These are phyloP conservation scores for Candida sithepensis DNA, from an alignment of 805 yeast genomes.

Conservation along the genomic window DNA sequence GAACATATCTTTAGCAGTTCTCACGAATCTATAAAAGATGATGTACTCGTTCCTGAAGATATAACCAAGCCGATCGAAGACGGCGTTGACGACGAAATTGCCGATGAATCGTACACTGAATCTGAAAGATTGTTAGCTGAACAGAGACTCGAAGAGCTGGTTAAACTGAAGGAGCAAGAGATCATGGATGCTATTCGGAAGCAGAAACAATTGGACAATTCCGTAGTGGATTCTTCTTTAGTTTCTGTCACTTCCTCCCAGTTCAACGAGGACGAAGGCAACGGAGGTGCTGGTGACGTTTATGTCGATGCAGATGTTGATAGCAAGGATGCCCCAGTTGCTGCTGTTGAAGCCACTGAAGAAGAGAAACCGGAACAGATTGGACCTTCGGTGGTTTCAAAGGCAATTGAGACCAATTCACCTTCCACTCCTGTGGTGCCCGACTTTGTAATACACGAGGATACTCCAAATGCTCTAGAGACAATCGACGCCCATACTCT, in stretches of 20 bases:
- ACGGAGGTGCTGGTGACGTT: slow-evolving; percentile 17
- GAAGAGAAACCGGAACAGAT: not conserved
- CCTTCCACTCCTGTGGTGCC: not conserved
- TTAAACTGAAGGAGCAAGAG: slow-evolving; percentile 25
- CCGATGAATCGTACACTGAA: slow-evolving; percentile 20
- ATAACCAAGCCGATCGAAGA: slow-evolving; percentile 9
- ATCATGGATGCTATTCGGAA: slow-evolving; percentile 20
- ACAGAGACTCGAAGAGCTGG: slow-evolving; percentile 24
- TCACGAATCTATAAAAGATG: slow-evolving; percentile 3
- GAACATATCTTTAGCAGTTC: slow-evolving; percentile 19
- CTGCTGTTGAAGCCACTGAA: not conserved
- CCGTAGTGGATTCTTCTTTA: slow-evolving; percentile 14
- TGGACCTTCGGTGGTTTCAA: not conserved
- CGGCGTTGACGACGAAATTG: slow-evolving; percentile 7
- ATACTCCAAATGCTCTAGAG: not conserved
- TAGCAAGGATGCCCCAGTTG: no score
- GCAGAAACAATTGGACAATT: slow-evolving; percentile 19
- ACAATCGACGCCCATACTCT: no score
- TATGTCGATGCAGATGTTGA: not conserved
- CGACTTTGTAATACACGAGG: not conserved
- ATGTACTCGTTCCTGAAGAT: slow-evolving; percentile 11
- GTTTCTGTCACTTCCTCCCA: slow-evolving; percentile 17
- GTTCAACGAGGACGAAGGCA: slow-evolving; percentile 5
- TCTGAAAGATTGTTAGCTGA: slow-evolving; percentile 27
- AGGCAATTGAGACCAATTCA: not conserved